phyloP scores from a whole-genome alignment of 1,284 basidiomycete genomes.

The Trametes hirsuta region DNA sequence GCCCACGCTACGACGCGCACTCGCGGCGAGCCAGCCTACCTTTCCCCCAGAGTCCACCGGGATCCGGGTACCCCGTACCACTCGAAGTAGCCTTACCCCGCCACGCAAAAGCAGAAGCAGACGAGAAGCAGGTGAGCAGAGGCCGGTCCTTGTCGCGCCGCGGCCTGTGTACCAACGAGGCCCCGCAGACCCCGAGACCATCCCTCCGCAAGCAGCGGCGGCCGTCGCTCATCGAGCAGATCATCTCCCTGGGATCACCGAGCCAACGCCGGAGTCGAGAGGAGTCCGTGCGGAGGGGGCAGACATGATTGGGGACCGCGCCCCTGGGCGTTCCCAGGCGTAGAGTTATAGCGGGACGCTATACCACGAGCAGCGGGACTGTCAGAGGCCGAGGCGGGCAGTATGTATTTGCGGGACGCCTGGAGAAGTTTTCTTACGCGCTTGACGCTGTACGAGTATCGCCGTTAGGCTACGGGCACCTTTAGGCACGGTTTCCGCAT shows the following conservation, averaged over 20 bases:
- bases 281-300: constrained; percentile 14
- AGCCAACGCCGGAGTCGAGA: constrained; percentile 15
- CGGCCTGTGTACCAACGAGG: constrained; percentile 9
- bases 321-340: neutral
- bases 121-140: constrained; percentile 20
- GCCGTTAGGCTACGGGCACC: neutral
- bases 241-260: constrained; percentile 18
- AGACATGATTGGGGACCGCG: neutral
- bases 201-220: constrained; percentile 24
- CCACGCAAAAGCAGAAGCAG: constrained; percentile 10
- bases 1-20: constrained; percentile 8
- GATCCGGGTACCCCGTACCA: constrained; percentile 30
- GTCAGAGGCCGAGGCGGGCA: too few species aligned
- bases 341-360: neutral
- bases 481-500: neutral
- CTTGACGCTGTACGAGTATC: constrained; percentile 9
- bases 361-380: too few species aligned
- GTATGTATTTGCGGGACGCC: too few species aligned
- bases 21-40: constrained; percentile 20
- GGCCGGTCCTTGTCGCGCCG: neutral
- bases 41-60: constrained; percentile 34
- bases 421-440: too few species aligned
- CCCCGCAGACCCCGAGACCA: constrained; percentile 3
- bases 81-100: constrained; percentile 28
- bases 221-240: constrained; percentile 24